phyloP scores from a whole-genome alignment of 495 filamentous ascomycete species.

The Hypomontagnella submonticulosa region DNA sequence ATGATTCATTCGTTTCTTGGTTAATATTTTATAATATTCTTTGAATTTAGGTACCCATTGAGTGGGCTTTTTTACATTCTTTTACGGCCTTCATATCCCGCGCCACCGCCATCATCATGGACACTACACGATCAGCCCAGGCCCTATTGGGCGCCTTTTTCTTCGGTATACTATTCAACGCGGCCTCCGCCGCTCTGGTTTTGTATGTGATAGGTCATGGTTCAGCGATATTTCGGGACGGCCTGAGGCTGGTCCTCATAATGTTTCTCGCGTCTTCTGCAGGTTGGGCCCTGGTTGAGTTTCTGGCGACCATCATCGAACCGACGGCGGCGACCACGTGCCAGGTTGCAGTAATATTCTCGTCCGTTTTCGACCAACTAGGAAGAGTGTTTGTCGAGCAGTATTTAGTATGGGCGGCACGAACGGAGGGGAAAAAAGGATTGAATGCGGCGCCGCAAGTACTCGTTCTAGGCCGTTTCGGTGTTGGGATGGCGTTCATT shows the following conservation, averaged over 20 bases:
- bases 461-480: slow-evolving; percentile 57
- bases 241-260: slow-evolving; percentile 72
- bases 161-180: slow-evolving; percentile 65
- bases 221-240: slow-evolving; percentile 62
- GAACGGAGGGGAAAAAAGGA: slow-evolving; percentile 45
- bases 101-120: slow-evolving; percentile 55
- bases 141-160: slow-evolving; percentile 65
- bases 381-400: slow-evolving; percentile 61
- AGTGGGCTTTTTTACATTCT: slow-evolving; percentile 61
- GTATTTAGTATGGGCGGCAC: slow-evolving; percentile 62
- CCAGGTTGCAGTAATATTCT: slow-evolving; percentile 60
- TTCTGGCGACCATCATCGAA: slow-evolving; percentile 59
- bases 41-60: slow-evolving; percentile 54
- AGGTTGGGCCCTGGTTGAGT: slow-evolving; percentile 63
- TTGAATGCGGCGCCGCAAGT: slow-evolving; percentile 53
- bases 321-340: slow-evolving; percentile 55
- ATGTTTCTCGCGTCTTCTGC: slow-evolving; percentile 61
- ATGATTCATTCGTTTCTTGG: slow-evolving; percentile 50
- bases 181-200: slow-evolving; percentile 62
- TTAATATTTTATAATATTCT: slow-evolving; percentile 42
- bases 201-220: slow-evolving; percentile 63
- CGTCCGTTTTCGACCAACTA: slow-evolving; percentile 64
- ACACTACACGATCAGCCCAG: slow-evolving; percentile 58
- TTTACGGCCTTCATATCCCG: slow-evolving; percentile 40
- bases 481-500: slow-evolving; percentile 60